A percentile compares a stretch with the other conserved stretches of the same genome.
Conservation (phyloP, 495 filamentous ascomycete genomes). For the Apodospora peruviana region DNA sequence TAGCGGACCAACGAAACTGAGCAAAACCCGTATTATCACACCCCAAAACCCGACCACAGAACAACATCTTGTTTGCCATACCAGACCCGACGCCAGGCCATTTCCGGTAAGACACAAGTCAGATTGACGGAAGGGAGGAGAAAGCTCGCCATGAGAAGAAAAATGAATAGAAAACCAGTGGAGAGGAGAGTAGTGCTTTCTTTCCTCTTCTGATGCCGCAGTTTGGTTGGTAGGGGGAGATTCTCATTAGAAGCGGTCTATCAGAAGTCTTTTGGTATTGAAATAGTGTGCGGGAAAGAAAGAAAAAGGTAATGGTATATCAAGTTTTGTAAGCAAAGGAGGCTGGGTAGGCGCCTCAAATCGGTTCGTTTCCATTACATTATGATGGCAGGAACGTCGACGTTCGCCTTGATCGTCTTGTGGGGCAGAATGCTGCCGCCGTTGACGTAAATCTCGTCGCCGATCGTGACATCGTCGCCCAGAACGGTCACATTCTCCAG, state of each 20-base stretch:
- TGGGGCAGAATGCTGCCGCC: conserved; percentile 93
- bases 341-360: too few relatives aligned
- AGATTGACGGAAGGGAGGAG: too few relatives aligned
- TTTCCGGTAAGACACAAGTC: background rate
- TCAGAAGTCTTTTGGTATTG: background rate
- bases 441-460: conserved; percentile 98
- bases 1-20: background rate
- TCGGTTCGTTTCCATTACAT: too few relatives aligned
- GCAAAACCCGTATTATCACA: background rate
- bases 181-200: too few relatives aligned
- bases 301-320: background rate
- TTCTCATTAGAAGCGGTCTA: too few relatives aligned
- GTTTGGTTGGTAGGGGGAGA: too few relatives aligned
- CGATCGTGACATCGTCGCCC: conserved; percentile 98
- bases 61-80: background rate
- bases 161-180: too few relatives aligned
- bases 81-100: background rate
- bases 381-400: conserved; percentile 86
- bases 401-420: conserved; percentile 98
- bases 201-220: too few relatives aligned
- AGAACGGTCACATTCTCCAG: conserved; percentile 97
- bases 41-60: background rate
- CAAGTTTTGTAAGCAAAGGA: background rate
- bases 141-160: background rate
- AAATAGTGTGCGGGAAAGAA: background rate